phyloP scores from a whole-genome alignment of 257 asterid genomes.

The Solanum piurae region DNA sequence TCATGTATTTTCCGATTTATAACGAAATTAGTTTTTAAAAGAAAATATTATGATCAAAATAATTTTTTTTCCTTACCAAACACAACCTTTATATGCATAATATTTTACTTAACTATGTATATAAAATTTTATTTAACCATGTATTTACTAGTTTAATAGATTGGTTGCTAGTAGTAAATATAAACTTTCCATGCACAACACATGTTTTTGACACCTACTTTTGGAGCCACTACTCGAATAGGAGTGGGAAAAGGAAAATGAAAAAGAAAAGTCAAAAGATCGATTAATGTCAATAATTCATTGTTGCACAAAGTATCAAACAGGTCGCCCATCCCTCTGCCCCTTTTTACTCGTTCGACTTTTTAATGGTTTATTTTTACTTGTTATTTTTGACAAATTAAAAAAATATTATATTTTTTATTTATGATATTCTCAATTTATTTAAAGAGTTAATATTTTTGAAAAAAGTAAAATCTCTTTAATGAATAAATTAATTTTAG shows the following conservation, averaged over 20 bases:
- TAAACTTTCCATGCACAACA: not conserved
- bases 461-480: too few species aligned
- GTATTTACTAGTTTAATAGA: not conserved
- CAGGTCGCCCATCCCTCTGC: too few species aligned
- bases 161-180: not conserved
- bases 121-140: not conserved
- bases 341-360: too few species aligned
- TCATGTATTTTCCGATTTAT: too few species aligned
- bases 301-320: not conserved
- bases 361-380: too few species aligned
- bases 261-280: not conserved
- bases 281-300: not conserved
- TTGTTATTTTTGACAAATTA: too few species aligned
- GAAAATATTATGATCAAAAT: not conserved
- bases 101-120: too few species aligned
- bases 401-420: too few species aligned
- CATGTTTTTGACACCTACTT: not conserved
- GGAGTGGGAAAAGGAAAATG: not conserved
- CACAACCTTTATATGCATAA: not conserved
- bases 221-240: not conserved
- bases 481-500: too few species aligned
- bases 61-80: not conserved
- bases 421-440: too few species aligned
- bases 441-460: too few species aligned
- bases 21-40: too few species aligned